Evolutionary conservation across 768 basidiomycete genomes (phyloP).

Genomic region (Tulasnella sp.): DNA sequence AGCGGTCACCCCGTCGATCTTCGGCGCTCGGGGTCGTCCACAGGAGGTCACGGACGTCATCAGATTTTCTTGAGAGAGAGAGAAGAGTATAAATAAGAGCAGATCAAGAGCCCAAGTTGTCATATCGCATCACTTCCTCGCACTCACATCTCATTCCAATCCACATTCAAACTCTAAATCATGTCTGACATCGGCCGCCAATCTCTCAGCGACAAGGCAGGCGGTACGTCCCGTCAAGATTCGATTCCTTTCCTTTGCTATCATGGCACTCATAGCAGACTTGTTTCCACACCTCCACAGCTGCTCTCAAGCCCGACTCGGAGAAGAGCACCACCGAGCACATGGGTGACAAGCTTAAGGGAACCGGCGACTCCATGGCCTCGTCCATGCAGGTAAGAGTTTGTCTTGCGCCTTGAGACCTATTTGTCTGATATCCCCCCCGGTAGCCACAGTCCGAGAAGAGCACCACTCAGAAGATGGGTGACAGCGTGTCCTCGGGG

Average conservation of each 20-base stretch:
- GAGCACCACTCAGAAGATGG: slow-evolving; percentile 48
- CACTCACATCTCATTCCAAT: slow-evolving; percentile 2
- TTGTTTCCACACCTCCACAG: neutral
- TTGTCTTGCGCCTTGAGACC: neutral
- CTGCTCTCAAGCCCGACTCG: slow-evolving; percentile 34
- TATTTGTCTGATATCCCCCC: neutral
- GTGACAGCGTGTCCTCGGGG: slow-evolving; percentile 40
- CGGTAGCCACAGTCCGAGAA: slow-evolving; percentile 44
- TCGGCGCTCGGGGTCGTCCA: neutral
- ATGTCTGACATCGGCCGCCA: slow-evolving; percentile 29
- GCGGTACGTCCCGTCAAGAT: neutral
- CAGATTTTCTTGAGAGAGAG: neutral
- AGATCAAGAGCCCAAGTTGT: neutral
- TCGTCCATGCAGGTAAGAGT: slow-evolving; percentile 28
- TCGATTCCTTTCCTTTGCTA: neutral
- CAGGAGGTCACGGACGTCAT: neutral
- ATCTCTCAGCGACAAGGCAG: slow-evolving; percentile 30
- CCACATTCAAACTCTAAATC: neutral
- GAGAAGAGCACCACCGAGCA: slow-evolving; percentile 38
- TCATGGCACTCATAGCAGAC: neutral
- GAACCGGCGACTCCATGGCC: slow-evolving; percentile 31
- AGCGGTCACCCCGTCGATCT: neutral
- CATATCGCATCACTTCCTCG: neutral
- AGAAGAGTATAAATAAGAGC: neutral
- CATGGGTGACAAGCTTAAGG: slow-evolving; percentile 58